These are phyloP conservation scores for Westerdykella ornata DNA, from an alignment of 2,329 filamentous ascomycete genomes.

Conservation along the genomic window DNA sequence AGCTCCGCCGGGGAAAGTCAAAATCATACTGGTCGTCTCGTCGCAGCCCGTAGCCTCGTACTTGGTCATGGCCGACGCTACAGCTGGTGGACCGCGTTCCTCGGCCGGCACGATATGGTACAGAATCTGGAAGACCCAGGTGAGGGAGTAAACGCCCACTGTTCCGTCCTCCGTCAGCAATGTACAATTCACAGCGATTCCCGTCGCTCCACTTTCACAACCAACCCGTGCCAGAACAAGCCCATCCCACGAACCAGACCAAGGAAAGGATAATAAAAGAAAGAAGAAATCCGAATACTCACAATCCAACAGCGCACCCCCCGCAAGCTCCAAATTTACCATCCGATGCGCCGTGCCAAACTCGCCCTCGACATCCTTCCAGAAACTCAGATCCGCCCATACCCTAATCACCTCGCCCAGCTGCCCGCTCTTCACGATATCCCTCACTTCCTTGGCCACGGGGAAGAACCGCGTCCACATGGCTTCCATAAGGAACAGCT, in stretches of 20 bases:
- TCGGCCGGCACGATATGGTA: slow-evolving; percentile 62
- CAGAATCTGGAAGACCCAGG: slow-evolving; percentile 78
- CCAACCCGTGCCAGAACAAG: too few relatives aligned
- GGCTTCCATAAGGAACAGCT: slow-evolving; percentile 42
- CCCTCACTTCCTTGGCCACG: slow-evolving; percentile 63
- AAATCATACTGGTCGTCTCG: slow-evolving; percentile 64
- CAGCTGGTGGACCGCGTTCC: slow-evolving; percentile 57
- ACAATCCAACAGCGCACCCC: slow-evolving; percentile 68
- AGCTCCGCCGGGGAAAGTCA: slow-evolving; percentile 61
- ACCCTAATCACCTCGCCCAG: slow-evolving; percentile 50
- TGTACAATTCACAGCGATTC: too few relatives aligned
- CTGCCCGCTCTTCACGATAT: slow-evolving; percentile 49
- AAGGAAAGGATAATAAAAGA: not conserved
- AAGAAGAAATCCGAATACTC: slow-evolving; percentile 13
- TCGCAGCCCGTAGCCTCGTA: slow-evolving; percentile 63
- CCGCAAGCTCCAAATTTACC: slow-evolving; percentile 71
- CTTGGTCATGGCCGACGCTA: slow-evolving; percentile 56
- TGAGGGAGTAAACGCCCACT: slow-evolving; percentile 75
- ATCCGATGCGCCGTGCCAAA: slow-evolving; percentile 56
- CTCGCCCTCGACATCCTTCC: slow-evolving; percentile 51
- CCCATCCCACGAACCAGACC: not conserved
- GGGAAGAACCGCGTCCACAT: slow-evolving; percentile 85
- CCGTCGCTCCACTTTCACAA: too few relatives aligned
- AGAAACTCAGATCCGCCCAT: slow-evolving; percentile 50
- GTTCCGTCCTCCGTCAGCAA: slow-evolving; percentile 2